phyloP scores from a whole-genome alignment of 2,329 filamentous ascomycete genomes.

The Corinectria fuckeliana region DNA sequence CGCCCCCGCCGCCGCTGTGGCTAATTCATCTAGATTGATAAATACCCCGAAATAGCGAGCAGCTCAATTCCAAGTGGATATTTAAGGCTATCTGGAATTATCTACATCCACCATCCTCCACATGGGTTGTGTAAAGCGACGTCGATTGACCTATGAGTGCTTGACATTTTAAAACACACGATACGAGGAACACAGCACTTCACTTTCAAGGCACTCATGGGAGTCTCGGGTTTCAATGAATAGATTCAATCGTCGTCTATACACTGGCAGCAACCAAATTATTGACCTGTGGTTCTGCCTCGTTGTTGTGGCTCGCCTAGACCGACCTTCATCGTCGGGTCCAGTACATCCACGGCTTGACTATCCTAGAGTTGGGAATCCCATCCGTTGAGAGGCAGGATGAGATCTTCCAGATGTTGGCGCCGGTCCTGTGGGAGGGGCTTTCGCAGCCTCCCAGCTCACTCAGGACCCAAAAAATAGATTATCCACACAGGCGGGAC shows the following conservation, averaged over 20 bases:
- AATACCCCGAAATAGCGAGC: conserved; percentile 16
- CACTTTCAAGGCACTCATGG: not conserved
- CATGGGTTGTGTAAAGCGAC: not conserved
- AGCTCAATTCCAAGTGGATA: not conserved
- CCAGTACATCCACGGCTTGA: conserved; percentile 40
- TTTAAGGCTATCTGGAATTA: too few species aligned
- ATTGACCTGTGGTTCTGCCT: conserved; percentile 34
- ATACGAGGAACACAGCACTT: not conserved
- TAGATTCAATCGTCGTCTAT: conserved; percentile 64
- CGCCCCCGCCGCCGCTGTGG: not conserved
- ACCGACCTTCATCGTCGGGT: conserved; percentile 37
- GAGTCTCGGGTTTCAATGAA: conserved; percentile 39
- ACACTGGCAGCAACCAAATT: conserved; percentile 34
- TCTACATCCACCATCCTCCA: not conserved
- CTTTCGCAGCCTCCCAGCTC: conserved; percentile 28
- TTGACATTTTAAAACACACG: too few species aligned
- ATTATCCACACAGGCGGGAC: conserved; percentile 39
- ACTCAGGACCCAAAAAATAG: conserved; percentile 39
- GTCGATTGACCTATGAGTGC: too few species aligned
- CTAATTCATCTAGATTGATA: not conserved
- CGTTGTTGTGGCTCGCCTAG: conserved; percentile 43
- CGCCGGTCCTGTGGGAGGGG: conserved; percentile 22
- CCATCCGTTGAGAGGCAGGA: conserved; percentile 24
- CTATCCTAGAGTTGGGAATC: conserved; percentile 33
- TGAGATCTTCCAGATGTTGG: conserved; percentile 35